These are phyloP conservation scores for Cystobasidium onofrii DNA, from an alignment of 768 basidiomycete species.

Conservation along the genomic window DNA sequence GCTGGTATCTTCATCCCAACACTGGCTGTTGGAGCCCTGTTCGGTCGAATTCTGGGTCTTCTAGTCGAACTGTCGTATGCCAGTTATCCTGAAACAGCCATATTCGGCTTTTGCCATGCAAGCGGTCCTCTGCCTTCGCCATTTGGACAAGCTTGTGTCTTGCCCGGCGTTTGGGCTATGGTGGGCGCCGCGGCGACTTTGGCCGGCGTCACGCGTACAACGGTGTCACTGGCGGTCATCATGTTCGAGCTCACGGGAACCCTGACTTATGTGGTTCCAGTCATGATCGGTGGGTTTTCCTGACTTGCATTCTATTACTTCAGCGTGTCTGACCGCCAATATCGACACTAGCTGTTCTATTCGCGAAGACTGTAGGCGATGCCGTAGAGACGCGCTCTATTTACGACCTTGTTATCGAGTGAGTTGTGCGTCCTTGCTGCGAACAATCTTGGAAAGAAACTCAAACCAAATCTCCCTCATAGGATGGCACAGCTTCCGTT, in stretches of 20 bases:
- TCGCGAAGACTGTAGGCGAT: conserved; percentile 84
- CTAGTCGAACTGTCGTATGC: conserved; percentile 66
- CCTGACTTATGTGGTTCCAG: conserved; percentile 79
- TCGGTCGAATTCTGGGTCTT: conserved; percentile 78
- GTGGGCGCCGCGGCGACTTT: conserved; percentile 82
- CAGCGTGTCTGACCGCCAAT: conserved; percentile 39
- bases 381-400: conserved; percentile 86
- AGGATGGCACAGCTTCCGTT: conserved; percentile 73
- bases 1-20: conserved; percentile 97
- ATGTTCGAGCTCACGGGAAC: conserved; percentile 91
- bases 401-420: conserved; percentile 92
- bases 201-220: conserved; percentile 90
- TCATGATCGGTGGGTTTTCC: conserved; percentile 57
- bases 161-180: conserved; percentile 58
- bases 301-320: conserved; percentile 45
- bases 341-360: conserved; percentile 53
- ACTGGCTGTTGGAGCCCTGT: conserved; percentile 83
- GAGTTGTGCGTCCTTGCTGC: conserved; percentile 35
- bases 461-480: conserved; percentile 45
- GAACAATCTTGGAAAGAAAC: neutral
- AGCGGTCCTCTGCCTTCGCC: conserved; percentile 49
- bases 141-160: conserved; percentile 54
- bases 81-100: conserved; percentile 53
- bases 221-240: conserved; percentile 90
- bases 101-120: conserved; percentile 63